phyloP scores from a whole-genome alignment of 768 basidiomycete genomes.

The Rubroboletus pulcherrimus region DNA sequence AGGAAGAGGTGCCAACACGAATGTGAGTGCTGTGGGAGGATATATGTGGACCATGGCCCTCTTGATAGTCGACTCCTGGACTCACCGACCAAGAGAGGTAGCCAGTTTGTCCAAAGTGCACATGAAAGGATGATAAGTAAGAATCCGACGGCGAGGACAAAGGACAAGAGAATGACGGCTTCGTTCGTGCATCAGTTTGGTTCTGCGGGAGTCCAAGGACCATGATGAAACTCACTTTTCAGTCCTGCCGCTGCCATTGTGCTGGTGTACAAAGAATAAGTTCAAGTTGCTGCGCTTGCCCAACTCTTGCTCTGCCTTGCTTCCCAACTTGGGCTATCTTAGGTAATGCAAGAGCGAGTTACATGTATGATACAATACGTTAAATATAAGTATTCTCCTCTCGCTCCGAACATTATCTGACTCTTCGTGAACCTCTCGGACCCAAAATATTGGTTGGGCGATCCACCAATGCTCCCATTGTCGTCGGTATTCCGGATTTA shows the following conservation, averaged over 20 bases:
- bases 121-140: conserved; percentile 96
- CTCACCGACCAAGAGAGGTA: conserved; percentile 93
- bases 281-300: conserved; percentile 2
- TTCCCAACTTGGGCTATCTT: conserved; percentile 6
- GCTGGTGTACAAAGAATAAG: conserved; percentile 1
- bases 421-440: conserved; percentile 30
- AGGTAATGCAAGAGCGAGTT: conserved; percentile 18
- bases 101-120: conserved; percentile 94
- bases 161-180: conserved; percentile 96
- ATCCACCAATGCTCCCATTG: conserved; percentile 28
- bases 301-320: neutral
- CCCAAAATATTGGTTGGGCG: conserved; percentile 34
- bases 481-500: conserved; percentile 25
- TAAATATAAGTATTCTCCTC: conserved; percentile 11
- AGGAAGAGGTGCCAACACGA: conserved; percentile 92
- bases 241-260: conserved; percentile 64
- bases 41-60: neutral
- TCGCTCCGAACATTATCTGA: conserved; percentile 13
- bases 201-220: neutral
- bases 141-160: conserved; percentile 97
- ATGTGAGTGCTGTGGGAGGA: conserved; percentile 68
- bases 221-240: conserved; percentile 47
- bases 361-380: conserved; percentile 1
- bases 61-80: conserved; percentile 5
- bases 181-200: conserved; percentile 4